These are phyloP conservation scores for Russula griseocarnosa DNA, from an alignment of 768 basidiomycete genomes.

Conservation along the genomic window DNA sequence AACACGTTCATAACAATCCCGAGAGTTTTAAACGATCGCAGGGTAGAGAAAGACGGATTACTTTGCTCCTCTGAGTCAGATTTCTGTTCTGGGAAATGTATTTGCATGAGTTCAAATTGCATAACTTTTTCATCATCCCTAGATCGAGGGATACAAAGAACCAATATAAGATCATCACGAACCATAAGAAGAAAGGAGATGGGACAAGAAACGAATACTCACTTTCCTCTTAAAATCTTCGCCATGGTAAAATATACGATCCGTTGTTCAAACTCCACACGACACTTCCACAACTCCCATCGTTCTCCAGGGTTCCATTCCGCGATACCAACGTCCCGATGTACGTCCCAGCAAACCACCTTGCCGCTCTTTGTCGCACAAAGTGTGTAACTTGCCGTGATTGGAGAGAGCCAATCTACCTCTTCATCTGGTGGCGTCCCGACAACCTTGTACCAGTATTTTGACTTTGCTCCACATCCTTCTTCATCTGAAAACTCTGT, in stretches of 20 bases:
- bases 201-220: not conserved
- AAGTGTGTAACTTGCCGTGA: constrained; percentile 71
- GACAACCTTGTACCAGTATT: constrained; percentile 65
- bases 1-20: constrained; percentile 78
- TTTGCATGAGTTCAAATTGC: constrained; percentile 68
- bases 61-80: constrained; percentile 5
- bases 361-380: constrained; percentile 73
- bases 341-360: constrained; percentile 75
- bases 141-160: not conserved
- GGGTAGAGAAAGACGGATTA: constrained; percentile 50
- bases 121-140: constrained; percentile 53
- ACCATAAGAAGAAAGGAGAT: not conserved
- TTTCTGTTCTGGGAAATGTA: constrained; percentile 49
- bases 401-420: constrained; percentile 73
- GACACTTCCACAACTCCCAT: constrained; percentile 77
- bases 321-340: constrained; percentile 54
- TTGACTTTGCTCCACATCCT: constrained; percentile 32
- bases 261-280: constrained; percentile 68
- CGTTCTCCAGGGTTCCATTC: constrained; percentile 60
- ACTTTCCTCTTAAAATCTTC: constrained; percentile 23
- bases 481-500: constrained; percentile 6
- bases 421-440: constrained; percentile 63
- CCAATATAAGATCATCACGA: not conserved
- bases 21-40: constrained; percentile 59
- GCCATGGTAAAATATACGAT: constrained; percentile 77